Evolutionary conservation across 2,329 filamentous ascomycete species (phyloP), one percentile per base, ranked within the genome.

Genomic region (Chrysoporthe deuterocubensis): DNA sequence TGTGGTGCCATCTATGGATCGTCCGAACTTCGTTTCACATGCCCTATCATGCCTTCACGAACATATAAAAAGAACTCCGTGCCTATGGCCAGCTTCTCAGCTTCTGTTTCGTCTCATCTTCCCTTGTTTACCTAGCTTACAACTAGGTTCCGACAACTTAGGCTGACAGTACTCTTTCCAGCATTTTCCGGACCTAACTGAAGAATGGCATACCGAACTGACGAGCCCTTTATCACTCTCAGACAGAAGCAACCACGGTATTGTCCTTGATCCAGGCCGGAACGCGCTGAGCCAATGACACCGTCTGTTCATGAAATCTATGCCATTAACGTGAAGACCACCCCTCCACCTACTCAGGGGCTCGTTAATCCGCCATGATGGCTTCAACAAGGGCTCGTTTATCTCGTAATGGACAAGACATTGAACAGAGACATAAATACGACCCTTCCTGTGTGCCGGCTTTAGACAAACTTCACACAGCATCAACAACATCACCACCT

Each of bases 401-500:
- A 13, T 13, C 7, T 21, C 14, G 13, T 3, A 4, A 21, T 42
- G 32, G 54, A 34, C 2, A 6, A 14, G 3, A 4, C n/a, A 6
- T 40, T 13, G 18, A 8, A 62, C 32, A 48, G 52, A 2, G 46
- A 57, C 48, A 64, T 64, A 64, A 64, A 64, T 64, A 57, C 21
- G 14, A 9, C 14, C 21, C 34, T 11, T 18, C 34, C 34, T 52
- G 6, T 21, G 5, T 16, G 21, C 5, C n/a, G 26, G 40, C 4
- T 34, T 14, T 14, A 44, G 2, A n/a, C 2, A 16, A 11, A 13
- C 3, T 11, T 8, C 4, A 26, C 3, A 40, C 4, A 43, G 16
- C 46, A 62, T 37, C 60, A 62, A 21, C 18, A 40, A 16, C 66
- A 67, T 56, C 56, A 21, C 1, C 21, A 18, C 48, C 61, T 34